A percentile compares a stretch with the other conserved stretches of the same genome.
Conservation (phyloP, 148 eudicot genomes). For the Rhododendron henanense region DNA sequence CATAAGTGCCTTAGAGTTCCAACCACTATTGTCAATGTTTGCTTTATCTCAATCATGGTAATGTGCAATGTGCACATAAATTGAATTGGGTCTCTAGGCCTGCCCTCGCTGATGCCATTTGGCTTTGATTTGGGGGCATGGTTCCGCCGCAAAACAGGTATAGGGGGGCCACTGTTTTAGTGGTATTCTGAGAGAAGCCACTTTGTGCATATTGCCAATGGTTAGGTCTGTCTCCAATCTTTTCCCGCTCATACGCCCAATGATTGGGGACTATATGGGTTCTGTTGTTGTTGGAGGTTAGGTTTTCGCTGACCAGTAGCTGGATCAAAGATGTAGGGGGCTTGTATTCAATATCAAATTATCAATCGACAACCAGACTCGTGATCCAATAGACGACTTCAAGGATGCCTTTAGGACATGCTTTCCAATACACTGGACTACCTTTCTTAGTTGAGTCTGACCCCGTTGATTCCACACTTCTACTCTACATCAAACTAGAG, state of each 20-base stretch:
- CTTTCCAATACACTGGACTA: neutral
- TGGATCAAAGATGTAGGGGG: neutral
- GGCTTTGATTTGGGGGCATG: too few species aligned
- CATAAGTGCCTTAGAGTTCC: neutral
- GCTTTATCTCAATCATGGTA: neutral
- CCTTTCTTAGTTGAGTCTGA: neutral
- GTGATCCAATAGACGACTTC: neutral
- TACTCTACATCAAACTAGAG: neutral
- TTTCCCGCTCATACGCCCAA: too few species aligned
- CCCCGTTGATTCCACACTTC: neutral
- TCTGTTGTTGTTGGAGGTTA: neutral
- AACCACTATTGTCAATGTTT: neutral
- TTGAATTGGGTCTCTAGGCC: too few species aligned
- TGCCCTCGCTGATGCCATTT: too few species aligned
- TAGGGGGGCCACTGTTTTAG: too few species aligned
- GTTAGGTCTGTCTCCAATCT: too few species aligned
- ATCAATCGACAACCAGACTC: neutral
- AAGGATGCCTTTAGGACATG: neutral
- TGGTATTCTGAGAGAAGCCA: too few species aligned
- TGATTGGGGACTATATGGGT: too few species aligned
- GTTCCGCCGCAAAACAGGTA: too few species aligned
- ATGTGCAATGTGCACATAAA: too few species aligned
- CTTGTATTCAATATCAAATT: neutral
- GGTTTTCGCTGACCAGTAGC: neutral
- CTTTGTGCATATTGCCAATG: too few species aligned